Percentiles rank a stretch among this genome's conserved stretches.
phyloP scores from a whole-genome alignment of 331 rosid species.

The Erythrophleum ivorense region DNA sequence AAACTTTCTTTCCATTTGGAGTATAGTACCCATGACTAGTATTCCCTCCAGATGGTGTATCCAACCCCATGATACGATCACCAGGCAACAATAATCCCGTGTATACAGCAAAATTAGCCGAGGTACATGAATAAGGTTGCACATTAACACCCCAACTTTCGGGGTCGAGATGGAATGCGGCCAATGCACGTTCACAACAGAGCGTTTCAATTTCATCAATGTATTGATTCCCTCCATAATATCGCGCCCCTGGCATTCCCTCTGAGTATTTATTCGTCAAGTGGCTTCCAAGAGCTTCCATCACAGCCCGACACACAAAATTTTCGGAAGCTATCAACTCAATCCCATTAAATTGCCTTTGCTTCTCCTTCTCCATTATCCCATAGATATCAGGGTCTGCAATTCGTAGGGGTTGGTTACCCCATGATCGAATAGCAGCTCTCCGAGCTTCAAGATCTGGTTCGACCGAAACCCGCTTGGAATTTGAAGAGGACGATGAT shows the following conservation, averaged over 20 bases:
- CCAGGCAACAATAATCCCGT: constrained; percentile 63
- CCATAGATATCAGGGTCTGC: constrained; percentile 58
- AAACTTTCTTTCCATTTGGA: constrained; percentile 66
- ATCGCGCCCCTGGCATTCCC: constrained; percentile 62
- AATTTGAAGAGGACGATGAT: constrained; percentile 36
- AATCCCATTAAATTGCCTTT: constrained; percentile 43
- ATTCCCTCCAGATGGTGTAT: constrained; percentile 67
- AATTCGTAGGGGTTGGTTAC: constrained; percentile 45
- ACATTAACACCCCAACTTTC: constrained; percentile 63
- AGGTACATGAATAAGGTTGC: constrained; percentile 67
- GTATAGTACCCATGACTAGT: constrained; percentile 67
- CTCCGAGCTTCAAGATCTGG: constrained; percentile 52
- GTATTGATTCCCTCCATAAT: constrained; percentile 56
- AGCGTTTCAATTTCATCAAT: constrained; percentile 62
- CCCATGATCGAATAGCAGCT: constrained; percentile 54
- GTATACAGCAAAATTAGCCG: constrained; percentile 63
- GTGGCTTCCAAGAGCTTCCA: constrained; percentile 64
- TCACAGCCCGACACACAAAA: constrained; percentile 57
- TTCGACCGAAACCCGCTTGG: constrained; percentile 35
- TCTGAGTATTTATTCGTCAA: constrained; percentile 63
- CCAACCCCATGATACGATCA: constrained; percentile 69
- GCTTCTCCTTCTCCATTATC: constrained; percentile 56
- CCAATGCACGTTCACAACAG: constrained; percentile 61
- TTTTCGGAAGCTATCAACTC: constrained; percentile 56
- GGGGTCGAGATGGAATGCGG: constrained; percentile 51